Evolutionary conservation across 768 basidiomycete genomes (phyloP).

Genomic region (Tulasnella sp.): DNA sequence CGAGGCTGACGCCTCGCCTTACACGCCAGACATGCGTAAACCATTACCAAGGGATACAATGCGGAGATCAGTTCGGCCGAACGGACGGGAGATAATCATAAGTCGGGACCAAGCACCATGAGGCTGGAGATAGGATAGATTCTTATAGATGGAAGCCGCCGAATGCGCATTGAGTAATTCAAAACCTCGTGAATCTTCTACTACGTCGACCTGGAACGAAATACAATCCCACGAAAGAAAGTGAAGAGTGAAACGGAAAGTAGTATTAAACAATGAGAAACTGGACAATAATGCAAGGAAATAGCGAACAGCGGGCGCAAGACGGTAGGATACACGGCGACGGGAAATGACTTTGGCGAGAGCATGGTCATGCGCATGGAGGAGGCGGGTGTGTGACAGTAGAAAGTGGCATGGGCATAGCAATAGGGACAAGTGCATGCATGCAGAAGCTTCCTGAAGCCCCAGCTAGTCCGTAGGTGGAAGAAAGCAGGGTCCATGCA

Average conservation of each 20-base stretch:
- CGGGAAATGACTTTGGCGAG: conserved; percentile 2
- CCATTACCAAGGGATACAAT: conserved; percentile 47
- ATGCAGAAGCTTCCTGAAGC: conserved; percentile 9
- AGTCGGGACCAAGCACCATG: conserved; percentile 38
- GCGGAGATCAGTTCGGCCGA: conserved; percentile 44
- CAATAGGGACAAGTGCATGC: background rate
- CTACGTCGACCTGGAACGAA: background rate
- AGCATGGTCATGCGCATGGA: background rate
- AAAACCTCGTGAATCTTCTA: background rate
- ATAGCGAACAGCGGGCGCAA: background rate
- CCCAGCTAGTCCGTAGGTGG: background rate
- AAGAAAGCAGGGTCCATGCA: background rate
- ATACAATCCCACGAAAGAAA: background rate
- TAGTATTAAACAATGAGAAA: conserved; percentile 12
- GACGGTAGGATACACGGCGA: background rate
- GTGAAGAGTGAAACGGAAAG: background rate
- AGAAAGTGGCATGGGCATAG: conserved; percentile 2
- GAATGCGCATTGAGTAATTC: background rate
- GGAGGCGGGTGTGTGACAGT: background rate
- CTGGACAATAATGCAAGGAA: conserved; percentile 10
- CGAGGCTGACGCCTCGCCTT: conserved; percentile 37
- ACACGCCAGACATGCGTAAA: conserved; percentile 51
- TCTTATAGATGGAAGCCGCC: background rate
- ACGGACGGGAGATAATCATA: conserved; percentile 47
- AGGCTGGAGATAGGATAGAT: background rate